Conservation (phyloP, 78 protist genomes). For the Isochrysis galbana region DNA sequence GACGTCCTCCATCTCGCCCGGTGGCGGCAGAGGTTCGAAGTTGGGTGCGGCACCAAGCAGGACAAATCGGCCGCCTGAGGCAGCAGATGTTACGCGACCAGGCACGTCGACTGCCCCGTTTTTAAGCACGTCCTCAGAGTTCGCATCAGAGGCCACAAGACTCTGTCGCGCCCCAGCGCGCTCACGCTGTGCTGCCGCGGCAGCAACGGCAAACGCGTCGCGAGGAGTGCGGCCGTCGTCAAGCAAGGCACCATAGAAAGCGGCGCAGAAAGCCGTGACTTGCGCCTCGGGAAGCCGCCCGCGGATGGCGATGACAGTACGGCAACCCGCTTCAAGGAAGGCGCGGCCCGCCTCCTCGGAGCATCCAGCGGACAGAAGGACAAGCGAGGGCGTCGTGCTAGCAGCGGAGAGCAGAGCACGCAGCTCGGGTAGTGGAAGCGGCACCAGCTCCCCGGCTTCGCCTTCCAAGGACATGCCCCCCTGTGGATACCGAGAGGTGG, state of each 20-base stretch:
- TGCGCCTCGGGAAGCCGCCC: background rate
- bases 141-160: too few species aligned
- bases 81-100: too few species aligned
- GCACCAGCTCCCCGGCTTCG: background rate
- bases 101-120: too few species aligned
- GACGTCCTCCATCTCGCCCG: background rate
- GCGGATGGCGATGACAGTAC: background rate
- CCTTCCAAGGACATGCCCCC: background rate
- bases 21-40: background rate
- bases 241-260: background rate
- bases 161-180: background rate
- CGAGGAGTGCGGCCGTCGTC: background rate
- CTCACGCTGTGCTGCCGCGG: too few species aligned
- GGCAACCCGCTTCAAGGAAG: background rate
- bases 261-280: background rate
- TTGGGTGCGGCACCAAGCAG: background rate
- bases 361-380: background rate
- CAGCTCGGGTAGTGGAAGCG: background rate
- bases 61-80: too few species aligned
- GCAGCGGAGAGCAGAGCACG: background rate
- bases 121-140: too few species aligned
- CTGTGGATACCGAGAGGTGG: background rate
- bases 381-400: background rate
- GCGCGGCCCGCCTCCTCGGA: background rate
- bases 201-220: background rate